phyloP scores from a whole-genome alignment of 2,329 filamentous ascomycete species.

The Hysterium pulicare region DNA sequence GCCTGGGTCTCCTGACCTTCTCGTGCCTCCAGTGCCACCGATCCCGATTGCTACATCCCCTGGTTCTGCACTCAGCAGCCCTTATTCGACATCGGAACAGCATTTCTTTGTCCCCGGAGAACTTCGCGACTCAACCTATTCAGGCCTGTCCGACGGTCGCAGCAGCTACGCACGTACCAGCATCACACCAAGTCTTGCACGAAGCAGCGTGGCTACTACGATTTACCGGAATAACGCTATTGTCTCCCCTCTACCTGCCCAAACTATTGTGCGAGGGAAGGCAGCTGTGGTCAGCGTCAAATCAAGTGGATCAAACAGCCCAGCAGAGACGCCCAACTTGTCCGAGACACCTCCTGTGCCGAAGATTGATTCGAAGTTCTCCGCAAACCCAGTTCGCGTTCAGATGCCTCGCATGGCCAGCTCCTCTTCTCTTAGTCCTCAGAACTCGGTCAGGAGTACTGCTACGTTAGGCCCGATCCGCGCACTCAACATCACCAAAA shows the following conservation, averaged over 20 bases:
- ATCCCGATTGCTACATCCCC: conserved; percentile 64
- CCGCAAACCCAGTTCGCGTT: conserved; percentile 29
- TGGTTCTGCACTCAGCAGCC: conserved; percentile 57
- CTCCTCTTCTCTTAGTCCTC: conserved; percentile 25
- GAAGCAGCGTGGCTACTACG: conserved; percentile 74
- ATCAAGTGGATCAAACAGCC: conserved; percentile 57
- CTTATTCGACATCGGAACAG: conserved; percentile 63
- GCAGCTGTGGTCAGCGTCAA: conserved; percentile 93
- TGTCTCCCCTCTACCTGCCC: conserved; percentile 72
- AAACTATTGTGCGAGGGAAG: conserved; percentile 82
- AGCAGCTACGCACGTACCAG: conserved; percentile 46
- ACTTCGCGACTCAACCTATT: conserved; percentile 87
- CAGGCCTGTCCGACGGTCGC: conserved; percentile 61
- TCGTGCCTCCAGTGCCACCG: conserved; percentile 90
- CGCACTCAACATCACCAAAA: conserved; percentile 44
- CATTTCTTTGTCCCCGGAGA: conserved; percentile 93
- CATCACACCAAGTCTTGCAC: conserved; percentile 48
- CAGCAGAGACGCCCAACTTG: conserved; percentile 46
- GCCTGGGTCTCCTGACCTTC: conserved; percentile 73
- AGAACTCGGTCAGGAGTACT: conserved; percentile 35
- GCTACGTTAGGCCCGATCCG: conserved; percentile 44
- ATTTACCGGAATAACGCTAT: conserved; percentile 91
- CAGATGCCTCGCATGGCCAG: conserved; percentile 39
- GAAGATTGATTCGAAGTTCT: conserved; percentile 59
- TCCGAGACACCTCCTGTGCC: conserved; percentile 67